Base-by-base conservation (phyloP, 768 basidiomycete genomes). In the Lepiota brunneoincarnata region DNA sequence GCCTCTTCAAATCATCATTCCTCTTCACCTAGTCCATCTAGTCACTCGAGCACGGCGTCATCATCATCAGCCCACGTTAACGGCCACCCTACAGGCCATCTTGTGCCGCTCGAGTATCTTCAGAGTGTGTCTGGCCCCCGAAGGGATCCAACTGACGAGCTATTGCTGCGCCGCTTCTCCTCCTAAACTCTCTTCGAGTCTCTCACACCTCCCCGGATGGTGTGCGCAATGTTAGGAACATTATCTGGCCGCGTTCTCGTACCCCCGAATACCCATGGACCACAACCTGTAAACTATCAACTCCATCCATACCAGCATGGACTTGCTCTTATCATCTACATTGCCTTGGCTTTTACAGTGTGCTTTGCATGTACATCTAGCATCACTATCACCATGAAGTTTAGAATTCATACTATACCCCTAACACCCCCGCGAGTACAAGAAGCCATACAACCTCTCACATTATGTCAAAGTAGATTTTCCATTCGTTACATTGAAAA, bases 91-190 rank as follows among this genome's bases (percentile, higher is more conserved):
- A 56, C 66, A 59, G 64, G 62, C 46, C 67, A 72, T 37, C 74
- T 87, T 0, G 86, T 88, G 10, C 86, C 86, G 42, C 76, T 88
- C 26, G 78, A 83, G 59, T 78, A 82, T 44, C 79, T 87, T 12
- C 79, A 83, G 64, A 77, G 68, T 49, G 70, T 79, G 17, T 67
- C 78, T n/a, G 77, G 73, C 26, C 78, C 80, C 15, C 70, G 77
- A 63, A 78, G 86, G 10, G 79, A 87, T 60, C 83, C 85, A 46
- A 72, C 75, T 20, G 86, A 87, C 61, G 85, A 87, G 59, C 81
- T 82, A 54, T 70, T 84, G 51, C 69, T 88, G 45, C 78, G 81
- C 59, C 78, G 80, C 21, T 83, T 88, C 61, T 71, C 75, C 37
- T 71, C 70, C 6, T 69, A 64, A 61, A 24, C 28, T 11, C 40